Evolutionary conservation across 495 filamentous ascomycete species (phyloP), one percentile per base, ranked within the genome.

Genomic region (Annulohypoxylon maeteangense): DNA sequence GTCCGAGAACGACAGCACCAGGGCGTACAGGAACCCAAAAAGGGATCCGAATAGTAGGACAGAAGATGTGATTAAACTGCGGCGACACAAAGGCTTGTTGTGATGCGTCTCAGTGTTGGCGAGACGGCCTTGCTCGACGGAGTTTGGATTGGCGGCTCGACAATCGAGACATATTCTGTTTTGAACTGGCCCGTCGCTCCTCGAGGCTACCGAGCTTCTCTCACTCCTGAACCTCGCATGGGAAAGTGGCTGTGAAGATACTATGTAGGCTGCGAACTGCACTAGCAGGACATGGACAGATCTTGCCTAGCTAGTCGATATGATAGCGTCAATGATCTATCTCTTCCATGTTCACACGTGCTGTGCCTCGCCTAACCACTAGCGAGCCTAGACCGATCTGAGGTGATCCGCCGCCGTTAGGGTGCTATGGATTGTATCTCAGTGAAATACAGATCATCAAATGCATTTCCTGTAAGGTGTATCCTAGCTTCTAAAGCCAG

Each of bases 61-160:
- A 63, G 31, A 57, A 25, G 61, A 75, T 47, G 70, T 68, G 74
- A 63, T 75, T 73, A 68, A 69, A 73, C 70, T 66, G 50, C 44
- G 61, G 70, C 61, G 50, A 27, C 65, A 73, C 70, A 69, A 69
- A 69, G 65, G 70, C 55, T 62, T 59, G 48, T 61, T 56, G 65
- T 66, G 70, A 67, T 70, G 61, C 66, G 68, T 75, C 75, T 74
- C 73, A 67, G 71, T 34, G 69, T 70, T 65, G 58, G 51, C 59
- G 64, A 65, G 65, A 67, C 58, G 58, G 58, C 69, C 25, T 51
- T 54, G 31, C 54, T 73, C 59, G 54, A 67, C 23, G 64, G 18
- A 56, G 45, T 12, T 51, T 51, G 50, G 61, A 40, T 65, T 66
- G 23, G 44, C 23, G 34, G 40, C 54, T 72, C 65, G 56, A 72